phyloP scores from a whole-genome alignment of 1,284 basidiomycete genomes.

The Ustilago shanxiensis region DNA sequence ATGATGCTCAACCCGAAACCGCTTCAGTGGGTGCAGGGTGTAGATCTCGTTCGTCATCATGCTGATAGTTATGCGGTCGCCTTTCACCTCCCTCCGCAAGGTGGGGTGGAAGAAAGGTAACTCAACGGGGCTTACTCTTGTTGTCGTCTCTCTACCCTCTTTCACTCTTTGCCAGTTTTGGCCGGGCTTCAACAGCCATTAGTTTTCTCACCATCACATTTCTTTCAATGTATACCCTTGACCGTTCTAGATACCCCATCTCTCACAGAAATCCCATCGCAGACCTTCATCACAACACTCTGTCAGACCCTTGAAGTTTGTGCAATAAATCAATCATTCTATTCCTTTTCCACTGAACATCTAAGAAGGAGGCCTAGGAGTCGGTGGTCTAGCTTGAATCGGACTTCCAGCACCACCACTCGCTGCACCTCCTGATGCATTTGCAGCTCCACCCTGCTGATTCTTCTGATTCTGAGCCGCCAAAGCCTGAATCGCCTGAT shows the following conservation, averaged over 20 bases:
- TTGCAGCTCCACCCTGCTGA: slow-evolving; percentile 26
- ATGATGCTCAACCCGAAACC: not conserved
- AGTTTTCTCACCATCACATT: slow-evolving; percentile 11
- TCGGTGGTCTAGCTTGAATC: slow-evolving; percentile 12
- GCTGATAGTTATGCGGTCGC: slow-evolving; percentile 62
- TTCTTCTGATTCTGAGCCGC: slow-evolving; percentile 44
- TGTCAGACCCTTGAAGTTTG: not conserved
- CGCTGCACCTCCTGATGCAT: slow-evolving; percentile 5
- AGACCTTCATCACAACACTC: not conserved
- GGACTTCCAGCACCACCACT: not conserved
- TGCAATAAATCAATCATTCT: not conserved
- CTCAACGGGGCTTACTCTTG: slow-evolving; percentile 63
- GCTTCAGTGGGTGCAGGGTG: not conserved
- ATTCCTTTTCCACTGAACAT: slow-evolving; percentile 2
- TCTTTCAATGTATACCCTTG: not conserved
- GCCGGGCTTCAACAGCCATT: slow-evolving; percentile 48
- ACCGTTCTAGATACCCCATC: not conserved
- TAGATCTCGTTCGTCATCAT: slow-evolving; percentile 53
- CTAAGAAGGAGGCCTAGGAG: slow-evolving; percentile 8
- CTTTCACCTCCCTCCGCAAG: not conserved
- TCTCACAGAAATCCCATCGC: not conserved
- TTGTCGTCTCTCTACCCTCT: slow-evolving; percentile 45
- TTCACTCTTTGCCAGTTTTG: not conserved
- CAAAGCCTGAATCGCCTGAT: slow-evolving; percentile 47
- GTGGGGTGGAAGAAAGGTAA: slow-evolving; percentile 21